These are phyloP conservation scores for Monosporozyma aerobia DNA, from an alignment of 805 yeast genomes.

Conservation along the genomic window DNA sequence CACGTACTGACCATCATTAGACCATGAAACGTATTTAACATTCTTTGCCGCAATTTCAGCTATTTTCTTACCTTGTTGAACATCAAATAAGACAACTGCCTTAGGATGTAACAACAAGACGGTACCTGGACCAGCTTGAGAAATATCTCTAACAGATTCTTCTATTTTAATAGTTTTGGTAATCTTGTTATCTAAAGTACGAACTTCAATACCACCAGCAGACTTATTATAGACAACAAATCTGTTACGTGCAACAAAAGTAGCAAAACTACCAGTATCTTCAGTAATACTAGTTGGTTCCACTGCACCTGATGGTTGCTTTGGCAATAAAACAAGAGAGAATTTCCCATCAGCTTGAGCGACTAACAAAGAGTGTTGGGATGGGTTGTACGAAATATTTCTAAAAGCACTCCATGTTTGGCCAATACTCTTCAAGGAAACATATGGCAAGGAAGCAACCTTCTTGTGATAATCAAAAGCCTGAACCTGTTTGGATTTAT, in stretches of 20 bases:
- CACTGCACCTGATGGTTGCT: constrained; percentile 84
- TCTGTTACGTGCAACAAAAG: constrained; percentile 90
- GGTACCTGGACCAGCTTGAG: constrained; percentile 74
- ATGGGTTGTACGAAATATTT: constrained; percentile 81
- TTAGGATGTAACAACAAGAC: constrained; percentile 65
- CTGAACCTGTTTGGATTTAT: constrained; percentile 80
- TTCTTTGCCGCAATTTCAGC: constrained; percentile 61
- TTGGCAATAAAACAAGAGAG: constrained; percentile 70
- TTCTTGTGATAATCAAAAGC: constrained; percentile 59
- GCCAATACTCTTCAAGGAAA: constrained; percentile 77
- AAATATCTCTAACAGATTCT: constrained; percentile 58
- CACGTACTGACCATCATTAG: constrained; percentile 73
- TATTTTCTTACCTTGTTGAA: constrained; percentile 79
- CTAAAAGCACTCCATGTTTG: constrained; percentile 79
- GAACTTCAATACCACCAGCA: constrained; percentile 62
- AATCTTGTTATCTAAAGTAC: constrained; percentile 69
- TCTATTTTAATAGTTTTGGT: constrained; percentile 76
- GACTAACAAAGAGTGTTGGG: constrained; percentile 78
- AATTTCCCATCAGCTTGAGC: constrained; percentile 62
- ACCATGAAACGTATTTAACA: constrained; percentile 86
- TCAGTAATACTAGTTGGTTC: constrained; percentile 75
- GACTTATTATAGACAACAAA: constrained; percentile 70
- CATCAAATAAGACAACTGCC: constrained; percentile 76
- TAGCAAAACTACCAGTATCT: constrained; percentile 79
- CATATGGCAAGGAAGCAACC: constrained; percentile 64